Evolutionary conservation across 1,139 yeast genomes (phyloP).

Genomic region (Nakaseomyces uthaithaninus): DNA sequence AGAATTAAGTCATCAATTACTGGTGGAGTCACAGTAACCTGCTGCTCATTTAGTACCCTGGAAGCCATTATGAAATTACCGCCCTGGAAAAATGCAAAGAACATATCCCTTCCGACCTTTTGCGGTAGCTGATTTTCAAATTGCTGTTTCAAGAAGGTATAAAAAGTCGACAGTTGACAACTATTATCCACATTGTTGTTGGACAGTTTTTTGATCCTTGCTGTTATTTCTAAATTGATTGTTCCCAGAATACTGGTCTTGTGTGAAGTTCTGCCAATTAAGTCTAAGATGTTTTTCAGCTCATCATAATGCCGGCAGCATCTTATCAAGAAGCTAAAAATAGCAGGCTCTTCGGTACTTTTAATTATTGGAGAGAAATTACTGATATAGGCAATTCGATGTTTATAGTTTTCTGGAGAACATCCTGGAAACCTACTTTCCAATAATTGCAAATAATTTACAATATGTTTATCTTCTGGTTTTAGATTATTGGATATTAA

Average conservation of each 20-base stretch:
- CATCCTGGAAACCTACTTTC: conserved; percentile 12
- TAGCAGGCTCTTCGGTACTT: conserved; percentile 11
- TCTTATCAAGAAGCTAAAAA: conserved; percentile 16
- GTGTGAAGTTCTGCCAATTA: neutral
- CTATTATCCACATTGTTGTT: neutral
- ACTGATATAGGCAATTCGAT: conserved; percentile 11
- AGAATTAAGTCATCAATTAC: neutral
- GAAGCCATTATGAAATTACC: conserved; percentile 6
- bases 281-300: conserved; percentile 7
- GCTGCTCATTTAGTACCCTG: neutral
- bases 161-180: neutral
- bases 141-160: neutral
- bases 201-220: neutral
- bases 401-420: conserved; percentile 3
- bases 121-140: neutral
- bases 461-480: conserved; percentile 12
- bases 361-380: conserved; percentile 18
- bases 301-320: conserved; percentile 21
- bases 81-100: neutral
- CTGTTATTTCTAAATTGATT: neutral
- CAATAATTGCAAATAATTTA: conserved; percentile 14
- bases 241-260: neutral
- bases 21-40: neutral
- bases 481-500: conserved; percentile 12
- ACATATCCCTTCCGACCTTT: neutral